Evolutionary conservation across 106 monocot genomes (phyloP).

Genomic region (Ottelia alismoides): DNA sequence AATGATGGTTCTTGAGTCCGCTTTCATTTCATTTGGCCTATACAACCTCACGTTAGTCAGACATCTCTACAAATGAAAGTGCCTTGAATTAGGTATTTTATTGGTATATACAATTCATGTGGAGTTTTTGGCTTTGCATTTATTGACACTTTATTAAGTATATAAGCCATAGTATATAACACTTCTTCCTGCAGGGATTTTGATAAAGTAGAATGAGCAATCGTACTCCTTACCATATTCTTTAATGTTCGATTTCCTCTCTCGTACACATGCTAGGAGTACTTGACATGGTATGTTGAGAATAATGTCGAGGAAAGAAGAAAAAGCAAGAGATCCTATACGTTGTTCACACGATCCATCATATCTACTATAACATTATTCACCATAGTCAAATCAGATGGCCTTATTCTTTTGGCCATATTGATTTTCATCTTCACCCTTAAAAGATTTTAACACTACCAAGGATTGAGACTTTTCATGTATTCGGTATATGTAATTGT

Average conservation of each 20-base stretch:
- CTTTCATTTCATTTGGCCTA: slow-evolving; percentile 8
- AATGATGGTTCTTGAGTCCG: slow-evolving; percentile 2
- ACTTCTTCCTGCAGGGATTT: slow-evolving; percentile 1
- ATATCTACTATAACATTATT: slow-evolving; percentile 9
- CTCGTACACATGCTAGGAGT: slow-evolving; percentile 3
- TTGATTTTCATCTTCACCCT: slow-evolving; percentile 14
- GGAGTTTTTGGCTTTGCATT: slow-evolving; percentile 6
- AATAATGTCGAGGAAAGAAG: no score
- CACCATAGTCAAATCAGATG: slow-evolving; percentile 6
- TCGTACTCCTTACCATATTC: slow-evolving; percentile 16
- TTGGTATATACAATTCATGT: slow-evolving; percentile 7
- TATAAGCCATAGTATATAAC: slow-evolving; percentile 4
- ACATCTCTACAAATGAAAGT: slow-evolving; percentile 6
- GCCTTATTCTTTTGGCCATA: slow-evolving; percentile 5
- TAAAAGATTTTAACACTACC: neutral
- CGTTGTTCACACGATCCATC: slow-evolving; percentile 12
- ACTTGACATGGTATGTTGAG: slow-evolving; percentile 12
- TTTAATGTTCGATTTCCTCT: slow-evolving; percentile 4
- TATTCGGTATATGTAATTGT: no score
- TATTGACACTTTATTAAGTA: slow-evolving; percentile 9
- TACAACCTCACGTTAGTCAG: slow-evolving; percentile 4
- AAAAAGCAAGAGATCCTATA: slow-evolving; percentile 7
- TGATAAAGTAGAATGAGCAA: slow-evolving; percentile 10
- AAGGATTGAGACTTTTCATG: no score
- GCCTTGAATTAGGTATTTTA: neutral